Evolutionary conservation across 768 basidiomycete genomes (phyloP).

Genomic region (Gloeophyllum trabeum): DNA sequence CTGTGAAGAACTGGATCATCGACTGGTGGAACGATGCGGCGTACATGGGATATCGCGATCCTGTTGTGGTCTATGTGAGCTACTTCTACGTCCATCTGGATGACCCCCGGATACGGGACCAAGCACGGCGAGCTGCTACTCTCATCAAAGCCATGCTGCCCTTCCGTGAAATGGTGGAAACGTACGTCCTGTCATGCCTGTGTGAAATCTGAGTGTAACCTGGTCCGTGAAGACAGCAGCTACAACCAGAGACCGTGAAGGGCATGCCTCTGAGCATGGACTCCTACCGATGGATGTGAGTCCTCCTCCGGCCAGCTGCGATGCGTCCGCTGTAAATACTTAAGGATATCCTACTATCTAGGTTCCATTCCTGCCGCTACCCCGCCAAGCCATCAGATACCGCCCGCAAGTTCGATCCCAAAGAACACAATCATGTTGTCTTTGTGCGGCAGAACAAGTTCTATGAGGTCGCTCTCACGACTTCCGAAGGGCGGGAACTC

Average conservation of each 20-base stretch:
- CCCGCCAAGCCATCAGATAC: slow-evolving; percentile 78
- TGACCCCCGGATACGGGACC: slow-evolving; percentile 40
- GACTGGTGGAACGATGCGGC: slow-evolving; percentile 99
- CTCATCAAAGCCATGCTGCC: slow-evolving; percentile 78
- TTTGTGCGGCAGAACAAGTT: slow-evolving; percentile 89
- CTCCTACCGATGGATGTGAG: slow-evolving; percentile 90
- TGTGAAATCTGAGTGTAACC: background rate
- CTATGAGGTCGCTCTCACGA: slow-evolving; percentile 67
- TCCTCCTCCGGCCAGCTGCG: slow-evolving; percentile 3
- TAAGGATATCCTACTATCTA: slow-evolving; percentile 14
- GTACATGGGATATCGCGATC: slow-evolving; percentile 80
- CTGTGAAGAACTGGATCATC: slow-evolving; percentile 71
- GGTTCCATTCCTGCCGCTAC: slow-evolving; percentile 89
- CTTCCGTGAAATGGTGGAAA: slow-evolving; percentile 78
- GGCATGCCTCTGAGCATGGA: slow-evolving; percentile 78
- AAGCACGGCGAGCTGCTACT: slow-evolving; percentile 67
- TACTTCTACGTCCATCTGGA: slow-evolving; percentile 90
- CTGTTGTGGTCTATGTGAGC: slow-evolving; percentile 86
- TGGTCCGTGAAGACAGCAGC: slow-evolving; percentile 35
- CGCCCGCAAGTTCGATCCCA: slow-evolving; percentile 68
- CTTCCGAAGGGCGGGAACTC: slow-evolving; percentile 54
- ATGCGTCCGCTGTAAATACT: background rate
- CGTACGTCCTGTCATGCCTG: slow-evolving; percentile 30
- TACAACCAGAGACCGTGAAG: slow-evolving; percentile 83
- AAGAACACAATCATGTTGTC: slow-evolving; percentile 75